Base-by-base conservation (phyloP, 129 eudicot genomes). In the Flaveria robusta region DNA sequence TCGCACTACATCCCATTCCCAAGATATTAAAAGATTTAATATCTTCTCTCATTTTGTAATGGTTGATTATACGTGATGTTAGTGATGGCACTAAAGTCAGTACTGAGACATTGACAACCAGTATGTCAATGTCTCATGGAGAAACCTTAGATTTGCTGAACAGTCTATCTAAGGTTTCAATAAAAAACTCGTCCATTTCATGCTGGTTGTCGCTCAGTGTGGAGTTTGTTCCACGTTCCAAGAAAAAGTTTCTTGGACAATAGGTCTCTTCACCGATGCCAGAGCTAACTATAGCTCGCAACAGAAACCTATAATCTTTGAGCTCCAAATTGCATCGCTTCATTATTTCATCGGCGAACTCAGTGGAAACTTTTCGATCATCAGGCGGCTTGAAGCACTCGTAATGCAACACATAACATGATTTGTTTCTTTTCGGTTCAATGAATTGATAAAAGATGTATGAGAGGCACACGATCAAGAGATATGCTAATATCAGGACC, bases 1-100 rank as follows among this genome's bases (percentile, higher is more conserved):
- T 83, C 29, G 85, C 87, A 19, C 90, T 86, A 22, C 90, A 86
- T 3, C 87, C 90, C 90, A 86, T 86, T 14, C 90, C 90, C 0
- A 83, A 41, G 9, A 86, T 74, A 56, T 83, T 80, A n/a, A 66
- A 86, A 9, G 87, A 51, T 66, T 76, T 83, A 24, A 83, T 14
- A 70, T 86, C 79, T 8, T 79, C 78, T 58, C 87, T 80, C 87
- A 86, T 86, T 31, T 77, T 80, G 74, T 86, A 86, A 55, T 45
- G 90, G 19, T 76, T 80, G 37, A 86, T 74, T 24, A 86, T 77
- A 18, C 87, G 76, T 0, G 85, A 75, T 0, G 90, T 64, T 29
- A 86, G 72, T 11, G 90, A 86, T 31, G 90, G 90, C 49, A 83
- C 83, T 6, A 66, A 39, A 1, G 90, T 72, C 65, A 86, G 64